phyloP scores from a whole-genome alignment of 2,329 filamentous ascomycete genomes.

The Neocucurbitaria cava region DNA sequence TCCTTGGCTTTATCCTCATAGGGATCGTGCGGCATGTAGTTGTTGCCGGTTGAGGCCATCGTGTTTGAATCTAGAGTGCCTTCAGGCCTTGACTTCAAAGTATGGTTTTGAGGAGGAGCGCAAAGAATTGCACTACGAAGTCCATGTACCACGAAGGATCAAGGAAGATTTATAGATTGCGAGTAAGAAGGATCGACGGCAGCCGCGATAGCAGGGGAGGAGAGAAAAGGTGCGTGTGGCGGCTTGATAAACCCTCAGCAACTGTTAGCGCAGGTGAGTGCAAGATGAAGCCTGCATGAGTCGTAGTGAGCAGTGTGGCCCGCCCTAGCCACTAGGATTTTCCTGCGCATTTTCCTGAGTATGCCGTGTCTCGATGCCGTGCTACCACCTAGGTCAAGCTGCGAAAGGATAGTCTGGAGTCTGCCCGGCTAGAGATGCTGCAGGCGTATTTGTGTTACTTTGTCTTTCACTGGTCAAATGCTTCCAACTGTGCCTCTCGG shows the following conservation, averaged over 20 bases:
- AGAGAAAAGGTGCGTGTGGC: constrained; percentile 23
- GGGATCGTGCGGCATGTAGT: constrained; percentile 29
- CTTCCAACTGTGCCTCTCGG: neutral
- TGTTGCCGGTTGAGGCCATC: constrained; percentile 47
- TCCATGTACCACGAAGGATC: constrained; percentile 34
- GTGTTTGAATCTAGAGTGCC: constrained; percentile 3
- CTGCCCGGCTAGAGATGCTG: constrained; percentile 1
- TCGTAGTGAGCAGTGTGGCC: constrained; percentile 12
- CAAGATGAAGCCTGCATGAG: constrained; percentile 13
- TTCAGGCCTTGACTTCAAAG: constrained; percentile 22
- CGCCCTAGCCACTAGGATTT: constrained; percentile 14
- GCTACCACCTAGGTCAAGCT: constrained; percentile 13
- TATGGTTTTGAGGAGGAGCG: constrained; percentile 44
- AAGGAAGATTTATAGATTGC: constrained; percentile 8
- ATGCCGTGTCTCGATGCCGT: constrained; percentile 10
- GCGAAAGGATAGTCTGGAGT: constrained; percentile 3
- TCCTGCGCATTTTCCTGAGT: constrained; percentile 16
- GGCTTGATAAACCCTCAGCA: constrained; percentile 28
- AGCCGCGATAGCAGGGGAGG: constrained; percentile 13
- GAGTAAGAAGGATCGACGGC: constrained; percentile 9
- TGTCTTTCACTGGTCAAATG: constrained; percentile 2
- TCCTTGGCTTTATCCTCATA: constrained; percentile 21
- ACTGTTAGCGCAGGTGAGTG: constrained; percentile 26
- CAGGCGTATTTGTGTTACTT: neutral
- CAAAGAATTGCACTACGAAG: constrained; percentile 43